Evolutionary conservation across 2,329 filamentous ascomycete genomes (phyloP), one percentile per base, ranked within the genome.

Genomic region (Fusarium algeriense): DNA sequence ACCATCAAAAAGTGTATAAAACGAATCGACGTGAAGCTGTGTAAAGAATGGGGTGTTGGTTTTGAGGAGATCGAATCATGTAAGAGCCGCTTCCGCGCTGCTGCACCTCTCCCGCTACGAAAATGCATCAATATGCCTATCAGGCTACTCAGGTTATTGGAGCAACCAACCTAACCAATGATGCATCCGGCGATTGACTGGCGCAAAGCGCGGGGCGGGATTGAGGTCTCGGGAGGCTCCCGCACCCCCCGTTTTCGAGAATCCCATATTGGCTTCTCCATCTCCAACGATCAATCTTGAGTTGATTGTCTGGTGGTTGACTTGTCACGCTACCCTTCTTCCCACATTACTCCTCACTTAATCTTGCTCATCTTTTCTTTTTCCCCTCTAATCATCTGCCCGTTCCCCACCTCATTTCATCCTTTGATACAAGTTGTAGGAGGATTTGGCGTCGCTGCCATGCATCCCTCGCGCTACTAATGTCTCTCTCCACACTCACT

Each of bases 191-290:
- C 30, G 55, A 50, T 59, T 68, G 58, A 73, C 66, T 68, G 70
- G 66, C 66, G 48, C 46, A 73, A 69, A 67, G 55, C 70, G 70
- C 70, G 62, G 70, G 55, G 66, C 53, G 43, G 61, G 62, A 43
- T 64, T 64, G 66, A 73, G 45, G 70, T 73, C 62, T 73, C 70
- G 69, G 70, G 70, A 68, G 67, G 54, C 66, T 73, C 70, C 70
- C 70, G 70, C 70, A 70, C 66, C 66, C 48, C 37, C 70, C 62
- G 43, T 58, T 60, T 48, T 64, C 20, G 17, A 72, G 58, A 73
- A 56, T 60, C 15, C 67, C 67, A 66, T 73, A 6, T 35, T 43
- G 53, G 37, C 45, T 62, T 66, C 26, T 20, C 67, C 57, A 59
- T 71, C 23, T 41, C 61, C 46, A 48, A 30, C 34, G 23, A 44